Evolutionary conservation across 495 filamentous ascomycete genomes (phyloP).

Genomic region (Bombardia bombarda): DNA sequence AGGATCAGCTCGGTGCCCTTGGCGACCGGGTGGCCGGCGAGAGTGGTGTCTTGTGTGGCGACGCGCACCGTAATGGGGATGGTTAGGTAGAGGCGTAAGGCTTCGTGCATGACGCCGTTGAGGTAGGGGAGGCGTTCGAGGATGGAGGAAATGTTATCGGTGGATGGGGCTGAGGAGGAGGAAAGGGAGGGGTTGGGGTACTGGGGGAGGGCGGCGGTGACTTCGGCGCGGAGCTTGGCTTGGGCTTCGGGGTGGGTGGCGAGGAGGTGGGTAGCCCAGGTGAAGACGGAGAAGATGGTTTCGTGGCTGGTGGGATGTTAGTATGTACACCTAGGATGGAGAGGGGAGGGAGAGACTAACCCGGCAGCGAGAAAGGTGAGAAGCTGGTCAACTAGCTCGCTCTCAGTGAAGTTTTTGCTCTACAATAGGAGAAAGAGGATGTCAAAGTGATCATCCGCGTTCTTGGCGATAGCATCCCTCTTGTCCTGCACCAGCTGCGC

Average conservation of each 20-base stretch:
- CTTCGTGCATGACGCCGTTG: constrained; percentile 35
- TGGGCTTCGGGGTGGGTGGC: constrained; percentile 36
- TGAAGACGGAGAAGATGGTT: constrained; percentile 44
- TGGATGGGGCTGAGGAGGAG: too few species aligned
- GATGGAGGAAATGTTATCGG: constrained; percentile 35
- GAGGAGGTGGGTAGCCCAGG: constrained; percentile 42
- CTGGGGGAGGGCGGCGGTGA: constrained; percentile 41
- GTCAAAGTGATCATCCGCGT: constrained; percentile 50
- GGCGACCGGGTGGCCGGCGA: constrained; percentile 6
- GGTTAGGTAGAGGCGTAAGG: constrained; percentile 33
- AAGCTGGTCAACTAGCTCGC: constrained; percentile 73
- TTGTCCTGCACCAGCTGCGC: constrained; percentile 58
- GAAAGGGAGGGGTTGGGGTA: too few species aligned
- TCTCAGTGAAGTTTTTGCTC: constrained; percentile 64
- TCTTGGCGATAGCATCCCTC: constrained; percentile 46
- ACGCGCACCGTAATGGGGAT: constrained; percentile 53
- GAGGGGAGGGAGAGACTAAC: background rate
- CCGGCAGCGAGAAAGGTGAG: constrained; percentile 82
- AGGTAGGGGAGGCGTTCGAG: constrained; percentile 46
- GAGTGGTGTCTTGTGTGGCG: constrained; percentile 28
- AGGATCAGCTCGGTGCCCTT: constrained; percentile 13
- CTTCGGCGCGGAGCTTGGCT: constrained; percentile 35
- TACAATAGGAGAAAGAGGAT: constrained; percentile 74
- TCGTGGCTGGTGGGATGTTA: constrained; percentile 53
- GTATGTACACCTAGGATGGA: background rate